Evolutionary conservation across 306 rosid genomes (phyloP).

Genomic region (Quercus robur): DNA sequence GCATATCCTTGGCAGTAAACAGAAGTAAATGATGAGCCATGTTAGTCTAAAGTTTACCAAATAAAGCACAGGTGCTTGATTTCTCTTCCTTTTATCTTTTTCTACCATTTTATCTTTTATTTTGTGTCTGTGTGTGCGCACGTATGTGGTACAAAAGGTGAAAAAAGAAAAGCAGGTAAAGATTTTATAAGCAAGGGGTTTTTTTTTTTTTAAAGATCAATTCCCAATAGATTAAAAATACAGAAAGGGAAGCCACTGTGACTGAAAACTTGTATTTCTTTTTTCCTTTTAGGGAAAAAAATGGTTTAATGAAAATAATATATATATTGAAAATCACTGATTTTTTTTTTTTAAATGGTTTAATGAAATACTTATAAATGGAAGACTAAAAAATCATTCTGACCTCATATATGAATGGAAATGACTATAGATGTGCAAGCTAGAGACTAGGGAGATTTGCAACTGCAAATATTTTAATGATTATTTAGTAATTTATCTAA

Average conservation of each 20-base stretch:
- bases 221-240: no score
- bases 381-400: no score
- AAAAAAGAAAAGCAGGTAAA: no score
- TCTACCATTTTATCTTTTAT: neutral
- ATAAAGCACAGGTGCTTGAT: neutral
- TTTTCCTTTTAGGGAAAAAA: neutral
- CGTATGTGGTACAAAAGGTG: no score
- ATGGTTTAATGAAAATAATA: neutral
- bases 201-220: no score
- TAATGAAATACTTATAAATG: no score
- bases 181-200: no score
- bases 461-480: conserved; percentile 3
- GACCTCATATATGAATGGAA: neutral
- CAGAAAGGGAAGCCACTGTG: no score
- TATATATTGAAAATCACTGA: neutral
- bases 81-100: neutral
- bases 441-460: neutral
- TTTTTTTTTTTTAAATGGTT: no score
- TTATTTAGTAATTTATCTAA: conserved; percentile 28
- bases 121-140: no score
- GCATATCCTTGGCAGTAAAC: neutral
- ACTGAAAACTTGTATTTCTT: neutral
- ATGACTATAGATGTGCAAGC: neutral
- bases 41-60: neutral
- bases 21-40: neutral